These are phyloP conservation scores for Aspergillus quadricinctus DNA, from an alignment of 2,329 filamentous ascomycete species.

Conservation along the genomic window DNA sequence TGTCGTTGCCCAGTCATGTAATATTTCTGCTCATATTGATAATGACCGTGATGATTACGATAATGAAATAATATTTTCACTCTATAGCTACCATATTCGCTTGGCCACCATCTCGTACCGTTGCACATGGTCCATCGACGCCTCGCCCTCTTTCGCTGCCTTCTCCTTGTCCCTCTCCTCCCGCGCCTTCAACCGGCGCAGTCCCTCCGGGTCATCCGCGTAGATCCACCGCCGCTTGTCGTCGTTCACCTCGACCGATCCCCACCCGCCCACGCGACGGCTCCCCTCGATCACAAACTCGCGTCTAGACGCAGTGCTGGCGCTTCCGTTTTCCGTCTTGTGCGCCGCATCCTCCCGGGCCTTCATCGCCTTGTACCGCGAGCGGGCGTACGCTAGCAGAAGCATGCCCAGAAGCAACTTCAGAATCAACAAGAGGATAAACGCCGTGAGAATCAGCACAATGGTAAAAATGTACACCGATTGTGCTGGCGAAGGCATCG, in stretches of 20 bases:
- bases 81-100: constrained; percentile 74
- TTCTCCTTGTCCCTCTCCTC: constrained; percentile 57
- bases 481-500: constrained; percentile 39
- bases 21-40: background rate
- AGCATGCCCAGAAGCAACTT: constrained; percentile 88
- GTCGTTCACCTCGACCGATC: constrained; percentile 81
- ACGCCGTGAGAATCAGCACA: constrained; percentile 77
- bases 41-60: background rate
- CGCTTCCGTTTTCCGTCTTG: constrained; percentile 7
- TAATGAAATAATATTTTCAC: background rate
- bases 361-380: constrained; percentile 79
- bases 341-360: constrained; percentile 48
- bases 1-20: background rate
- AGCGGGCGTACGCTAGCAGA: constrained; percentile 72
- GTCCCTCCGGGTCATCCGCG: constrained; percentile 71
- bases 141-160: constrained; percentile 49
- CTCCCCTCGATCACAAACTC: constrained; percentile 63
- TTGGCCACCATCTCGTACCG: constrained; percentile 96
- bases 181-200: constrained; percentile 60
- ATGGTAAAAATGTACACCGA: constrained; percentile 56
- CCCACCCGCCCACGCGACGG: constrained; percentile 74
- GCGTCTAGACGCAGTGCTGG: constrained; percentile 36
- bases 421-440: constrained; percentile 75
- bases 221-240: constrained; percentile 84
- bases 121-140: constrained; percentile 62